These are phyloP conservation scores for Acacia acuminata DNA, from an alignment of 306 rosid genomes.

Conservation along the genomic window DNA sequence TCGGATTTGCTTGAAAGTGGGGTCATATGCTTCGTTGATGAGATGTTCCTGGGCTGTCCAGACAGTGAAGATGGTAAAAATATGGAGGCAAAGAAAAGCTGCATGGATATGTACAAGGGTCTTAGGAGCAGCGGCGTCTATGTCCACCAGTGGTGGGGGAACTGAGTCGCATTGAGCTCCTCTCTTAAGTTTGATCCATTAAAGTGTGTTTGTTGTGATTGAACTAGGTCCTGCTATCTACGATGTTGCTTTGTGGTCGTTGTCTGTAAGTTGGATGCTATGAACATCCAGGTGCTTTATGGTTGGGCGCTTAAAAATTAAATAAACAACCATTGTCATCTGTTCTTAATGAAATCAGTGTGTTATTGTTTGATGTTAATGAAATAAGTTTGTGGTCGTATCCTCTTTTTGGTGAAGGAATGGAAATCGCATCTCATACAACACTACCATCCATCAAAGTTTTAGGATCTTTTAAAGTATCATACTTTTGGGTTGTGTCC, in stretches of 20 bases:
- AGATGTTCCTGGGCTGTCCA: constrained; percentile 74
- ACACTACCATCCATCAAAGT: not conserved
- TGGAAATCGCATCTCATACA: not conserved
- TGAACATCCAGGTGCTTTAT: constrained; percentile 43
- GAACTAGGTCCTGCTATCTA: not conserved
- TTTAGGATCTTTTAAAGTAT: not conserved
- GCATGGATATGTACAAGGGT: constrained; percentile 66
- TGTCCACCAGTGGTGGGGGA: constrained; percentile 93
- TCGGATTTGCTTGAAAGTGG: constrained; percentile 66
- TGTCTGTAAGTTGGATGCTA: constrained; percentile 27
- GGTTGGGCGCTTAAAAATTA: constrained; percentile 46
- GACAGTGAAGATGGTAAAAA: constrained; percentile 41
- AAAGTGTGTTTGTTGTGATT: constrained; percentile 7
- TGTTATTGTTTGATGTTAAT: not conserved
- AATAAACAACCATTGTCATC: constrained; percentile 53
- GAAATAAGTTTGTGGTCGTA: too few species aligned
- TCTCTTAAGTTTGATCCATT: not conserved
- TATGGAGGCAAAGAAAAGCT: constrained; percentile 39
- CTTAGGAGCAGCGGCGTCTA: constrained; percentile 75
- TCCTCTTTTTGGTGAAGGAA: not conserved
- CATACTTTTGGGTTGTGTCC: not conserved
- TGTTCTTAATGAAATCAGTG: constrained; percentile 7
- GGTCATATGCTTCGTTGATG: constrained; percentile 75
- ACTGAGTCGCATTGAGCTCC: constrained; percentile 21
- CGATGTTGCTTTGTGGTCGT: constrained; percentile 17